Conservation (phyloP, 1,284 basidiomycete species). For the Ustilago nuda region DNA sequence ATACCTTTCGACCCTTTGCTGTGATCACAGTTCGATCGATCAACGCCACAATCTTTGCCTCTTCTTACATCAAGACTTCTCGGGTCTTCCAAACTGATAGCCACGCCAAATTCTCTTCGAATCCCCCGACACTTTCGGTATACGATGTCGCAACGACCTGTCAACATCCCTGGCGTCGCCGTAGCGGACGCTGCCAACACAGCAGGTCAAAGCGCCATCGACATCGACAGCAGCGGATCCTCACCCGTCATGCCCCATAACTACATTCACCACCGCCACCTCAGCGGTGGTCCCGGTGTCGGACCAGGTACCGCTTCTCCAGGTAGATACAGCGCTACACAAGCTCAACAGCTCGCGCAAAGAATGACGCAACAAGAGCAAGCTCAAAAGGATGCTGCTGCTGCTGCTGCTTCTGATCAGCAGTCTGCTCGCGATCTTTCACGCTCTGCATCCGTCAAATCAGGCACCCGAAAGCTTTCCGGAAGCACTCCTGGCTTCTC, state of each 20-base stretch:
- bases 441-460: slow-evolving; percentile 33
- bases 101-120: not conserved
- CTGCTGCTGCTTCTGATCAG: slow-evolving; percentile 11
- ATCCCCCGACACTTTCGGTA: not conserved
- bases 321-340: slow-evolving; percentile 41
- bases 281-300: slow-evolving; percentile 70
- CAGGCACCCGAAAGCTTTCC: slow-evolving; percentile 25
- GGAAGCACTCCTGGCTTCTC: slow-evolving; percentile 38
- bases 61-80: not conserved
- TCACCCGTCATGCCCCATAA: slow-evolving; percentile 39
- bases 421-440: slow-evolving; percentile 23
- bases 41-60: not conserved
- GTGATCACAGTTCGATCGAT: not conserved
- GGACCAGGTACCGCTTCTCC: slow-evolving; percentile 51
- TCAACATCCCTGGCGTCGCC: slow-evolving; percentile 17
- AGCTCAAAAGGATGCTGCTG: slow-evolving; percentile 23
- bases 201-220: slow-evolving; percentile 34
- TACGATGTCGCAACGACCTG: slow-evolving; percentile 35
- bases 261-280: slow-evolving; percentile 77
- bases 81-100: not conserved
- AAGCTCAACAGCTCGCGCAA: slow-evolving; percentile 41
- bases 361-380: slow-evolving; percentile 41
- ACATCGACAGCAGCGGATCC: slow-evolving; percentile 36
- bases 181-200: slow-evolving; percentile 6
- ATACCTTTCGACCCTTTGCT: not conserved